Evolutionary conservation across 805 yeast species (phyloP).

Genomic region (Cyberlindnera saturnus): DNA sequence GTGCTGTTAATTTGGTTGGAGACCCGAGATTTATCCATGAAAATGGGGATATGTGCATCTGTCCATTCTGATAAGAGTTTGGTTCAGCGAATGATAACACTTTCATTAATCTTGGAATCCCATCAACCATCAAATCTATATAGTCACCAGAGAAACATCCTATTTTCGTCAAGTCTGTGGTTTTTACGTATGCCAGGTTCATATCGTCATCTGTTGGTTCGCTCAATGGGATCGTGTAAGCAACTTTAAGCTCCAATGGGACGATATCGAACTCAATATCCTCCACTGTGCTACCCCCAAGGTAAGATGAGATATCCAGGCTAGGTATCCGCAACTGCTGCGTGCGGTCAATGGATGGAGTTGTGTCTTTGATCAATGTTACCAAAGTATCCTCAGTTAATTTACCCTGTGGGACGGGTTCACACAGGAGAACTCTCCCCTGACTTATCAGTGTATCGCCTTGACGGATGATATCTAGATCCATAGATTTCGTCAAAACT

Average conservation of each 20-base stretch:
- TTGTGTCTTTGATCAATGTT: slow-evolving; percentile 38
- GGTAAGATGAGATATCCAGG: slow-evolving; percentile 15
- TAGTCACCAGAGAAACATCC: slow-evolving; percentile 69
- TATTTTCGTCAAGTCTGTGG: slow-evolving; percentile 44
- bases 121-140: slow-evolving; percentile 29
- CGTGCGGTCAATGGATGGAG: too few relatives aligned
- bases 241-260: slow-evolving; percentile 2
- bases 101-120: slow-evolving; percentile 16
- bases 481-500: slow-evolving; percentile 6
- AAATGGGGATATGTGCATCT: slow-evolving; percentile 58
- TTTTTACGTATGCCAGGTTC: slow-evolving; percentile 38
- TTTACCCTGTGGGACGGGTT: slow-evolving; percentile 68
- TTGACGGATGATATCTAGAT: slow-evolving; percentile 13
- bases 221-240: slow-evolving; percentile 4
- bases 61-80: slow-evolving; percentile 32
- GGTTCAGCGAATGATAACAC: slow-evolving; percentile 64
- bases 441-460: slow-evolving; percentile 11
- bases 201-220: slow-evolving; percentile 39
- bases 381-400: slow-evolving; percentile 43
- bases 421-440: slow-evolving; percentile 54
- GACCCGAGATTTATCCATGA: slow-evolving; percentile 42
- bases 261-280: slow-evolving; percentile 3
- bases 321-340: not conserved
- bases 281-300: not conserved
- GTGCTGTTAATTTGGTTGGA: slow-evolving; percentile 22